Evolutionary conservation across 179 eudicot genomes (phyloP), one percentile per base, ranked within the genome.

Genomic region (Pouteria campechiana): DNA sequence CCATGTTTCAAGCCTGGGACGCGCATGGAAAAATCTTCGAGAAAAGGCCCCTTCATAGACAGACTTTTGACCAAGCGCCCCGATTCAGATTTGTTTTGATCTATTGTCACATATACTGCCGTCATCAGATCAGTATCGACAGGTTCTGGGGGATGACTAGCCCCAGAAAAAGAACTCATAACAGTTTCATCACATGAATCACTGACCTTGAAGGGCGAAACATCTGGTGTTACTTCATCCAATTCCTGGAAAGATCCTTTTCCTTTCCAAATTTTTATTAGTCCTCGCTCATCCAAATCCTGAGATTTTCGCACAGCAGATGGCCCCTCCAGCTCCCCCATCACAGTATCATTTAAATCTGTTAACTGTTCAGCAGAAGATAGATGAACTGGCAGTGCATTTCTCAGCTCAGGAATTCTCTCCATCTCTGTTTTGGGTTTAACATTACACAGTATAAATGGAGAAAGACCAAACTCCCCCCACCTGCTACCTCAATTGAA

Each of bases 81-180:
- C 6, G 38, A 69, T 45, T 73, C 79, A 5, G 78, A 30, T 39
- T 73, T 70, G 42, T 67, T 74, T 57, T 78, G 77, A 47, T 66
- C 69, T 25, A 78, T 64, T 2, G 96, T 83, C 25, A 83, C 68
- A 45, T 52, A 79, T 12, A 79, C 81, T 2, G 94, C 81, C 45
- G 65, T 83, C 83, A 79, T 79, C 35, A 69, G 44, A 63, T 73
- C 93, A 1, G 65, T 52, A 57, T 79, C 90, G 27, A 74, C 65
- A 1, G 96, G 94, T 48, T 87, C 96, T 2, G 83, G 77, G 24
- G 90, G 96, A 59, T 87, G 96, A 44, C 81, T 79, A 17, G 73
- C 90, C 46, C 90, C 90, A 13, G 73, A 76, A 44, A 87, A 83
- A 3, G 90, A 79, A 51, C 42, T 58, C 6, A 69, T 55, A 17